Percentiles rank a stretch among this genome's conserved stretches.
Conservation (phyloP, 495 filamentous ascomycete genomes). For the Penicillium paxilli region DNA sequence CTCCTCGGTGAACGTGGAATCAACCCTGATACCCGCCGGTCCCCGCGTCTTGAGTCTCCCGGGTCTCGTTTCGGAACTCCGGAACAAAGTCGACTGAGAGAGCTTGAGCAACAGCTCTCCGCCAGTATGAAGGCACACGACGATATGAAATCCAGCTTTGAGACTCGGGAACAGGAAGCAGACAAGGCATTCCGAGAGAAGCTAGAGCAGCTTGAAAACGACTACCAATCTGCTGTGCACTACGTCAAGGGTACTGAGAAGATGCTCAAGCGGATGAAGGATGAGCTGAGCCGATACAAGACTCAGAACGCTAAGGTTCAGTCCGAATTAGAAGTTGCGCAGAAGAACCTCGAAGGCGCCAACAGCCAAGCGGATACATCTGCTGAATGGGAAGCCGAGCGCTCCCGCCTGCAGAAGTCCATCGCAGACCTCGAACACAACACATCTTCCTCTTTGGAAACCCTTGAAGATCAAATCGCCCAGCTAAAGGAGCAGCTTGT, state of each 20-base stretch:
- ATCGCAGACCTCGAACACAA: slow-evolving; percentile 66
- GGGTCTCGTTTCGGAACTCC: slow-evolving; percentile 77
- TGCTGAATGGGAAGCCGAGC: slow-evolving; percentile 77
- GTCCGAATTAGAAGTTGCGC: slow-evolving; percentile 65
- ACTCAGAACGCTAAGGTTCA: slow-evolving; percentile 79
- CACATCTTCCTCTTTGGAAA: slow-evolving; percentile 60
- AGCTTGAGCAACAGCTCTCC: slow-evolving; percentile 88
- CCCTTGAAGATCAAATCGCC: slow-evolving; percentile 70
- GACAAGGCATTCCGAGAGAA: slow-evolving; percentile 87
- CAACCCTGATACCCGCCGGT: slow-evolving; percentile 57
- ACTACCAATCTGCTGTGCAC: slow-evolving; percentile 99
- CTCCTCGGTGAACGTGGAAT: slow-evolving; percentile 86
- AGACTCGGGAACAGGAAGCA: slow-evolving; percentile 77
- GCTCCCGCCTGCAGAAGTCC: slow-evolving; percentile 61
- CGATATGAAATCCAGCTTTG: slow-evolving; percentile 73
- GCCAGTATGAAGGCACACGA: slow-evolving; percentile 76
- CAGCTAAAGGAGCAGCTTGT: slow-evolving; percentile 67
- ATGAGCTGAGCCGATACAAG: slow-evolving; percentile 88
- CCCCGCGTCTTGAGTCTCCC: slow-evolving; percentile 62
- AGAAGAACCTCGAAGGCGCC: slow-evolving; percentile 40
- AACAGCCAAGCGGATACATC: slow-evolving; percentile 36
- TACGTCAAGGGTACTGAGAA: slow-evolving; percentile 99
- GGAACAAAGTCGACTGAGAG: slow-evolving; percentile 76
- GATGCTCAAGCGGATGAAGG: slow-evolving; percentile 98
- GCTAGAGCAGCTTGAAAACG: slow-evolving; percentile 86